Evolutionary conservation across 2,329 filamentous ascomycete genomes (phyloP), one percentile per base, ranked within the genome.

Genomic region (Neoscytalidium dimidiatum): DNA sequence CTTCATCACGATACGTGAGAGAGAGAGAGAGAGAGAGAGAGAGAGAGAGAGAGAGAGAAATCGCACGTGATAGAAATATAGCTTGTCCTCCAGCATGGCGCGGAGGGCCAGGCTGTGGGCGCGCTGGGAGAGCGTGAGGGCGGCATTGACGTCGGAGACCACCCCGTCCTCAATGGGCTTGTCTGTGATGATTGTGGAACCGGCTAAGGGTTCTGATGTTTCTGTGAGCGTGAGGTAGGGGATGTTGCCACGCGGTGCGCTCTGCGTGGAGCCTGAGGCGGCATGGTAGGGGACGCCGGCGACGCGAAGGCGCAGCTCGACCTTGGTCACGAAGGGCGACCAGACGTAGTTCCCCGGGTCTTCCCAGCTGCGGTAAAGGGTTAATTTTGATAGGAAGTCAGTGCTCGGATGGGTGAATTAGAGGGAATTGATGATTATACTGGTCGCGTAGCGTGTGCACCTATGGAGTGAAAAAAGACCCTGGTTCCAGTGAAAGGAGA

Each of bases 291-390:
- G 43, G 2, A 87, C 57, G 1, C 74, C 72, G 1, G 80, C 80
- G 68, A 88, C 81, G 14, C 87, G 86, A 5, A 89, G 79, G 14
- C 86, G 85, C 19, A 85, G 80, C 71, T 90, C 88, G 60, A 89
- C 78, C 72, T 90, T 90, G 49, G 77, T 84, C 61, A 87, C 85
- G 68, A 87, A 89, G 9, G 87, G 86, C 0, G 86, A 88, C 85
- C 85, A 88, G 58, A 82, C 79, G 69, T 87, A 81, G 19, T 69
- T 68, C 4, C 75, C 77, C 1, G 72, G 66, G 2, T 75, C 71
- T 33, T 76, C 74, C 65, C 79, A 83, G 52, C 85, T 86, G 44
- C 86, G 83, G 72, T 80, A 86, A 56, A 88, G 67, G 6, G 76
- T 83, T 26, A 79, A 68, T 29, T 64, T 69, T 7, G 72, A 31